A percentile compares a stretch with the other conserved stretches of the same genome.
phyloP scores from a whole-genome alignment of 1,284 basidiomycete genomes.

The Ceratobasidium sp. region DNA sequence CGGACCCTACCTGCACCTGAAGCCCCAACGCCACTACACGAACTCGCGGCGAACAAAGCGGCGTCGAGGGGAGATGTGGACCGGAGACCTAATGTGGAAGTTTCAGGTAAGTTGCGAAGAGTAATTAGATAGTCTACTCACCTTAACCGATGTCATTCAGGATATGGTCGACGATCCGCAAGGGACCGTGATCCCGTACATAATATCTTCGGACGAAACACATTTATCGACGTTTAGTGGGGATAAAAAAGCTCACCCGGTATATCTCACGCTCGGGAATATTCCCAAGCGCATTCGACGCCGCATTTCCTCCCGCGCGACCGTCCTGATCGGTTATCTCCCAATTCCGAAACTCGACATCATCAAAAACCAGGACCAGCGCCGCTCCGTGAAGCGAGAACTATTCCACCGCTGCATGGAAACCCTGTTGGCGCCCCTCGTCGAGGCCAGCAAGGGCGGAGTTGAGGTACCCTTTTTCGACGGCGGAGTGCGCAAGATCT shows the following conservation, averaged over 20 bases:
- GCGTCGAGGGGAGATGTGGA: constrained; percentile 30
- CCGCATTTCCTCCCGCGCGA: constrained; percentile 16
- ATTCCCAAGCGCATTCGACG: constrained; percentile 42
- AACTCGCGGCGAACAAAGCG: background rate
- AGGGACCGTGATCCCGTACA: constrained; percentile 2
- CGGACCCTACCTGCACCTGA: background rate
- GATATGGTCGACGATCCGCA: background rate
- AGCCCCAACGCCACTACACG: background rate
- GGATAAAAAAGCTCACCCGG: constrained; percentile 44
- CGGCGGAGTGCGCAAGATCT: constrained; percentile 32
- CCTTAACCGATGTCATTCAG: background rate
- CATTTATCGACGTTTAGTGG: constrained; percentile 44
- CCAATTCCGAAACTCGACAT: constrained; percentile 11
- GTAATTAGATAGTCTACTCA: background rate
- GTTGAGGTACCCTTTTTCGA: constrained; percentile 45
- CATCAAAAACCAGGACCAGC: background rate
- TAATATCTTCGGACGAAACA: constrained; percentile 47
- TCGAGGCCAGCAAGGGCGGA: constrained; percentile 29
- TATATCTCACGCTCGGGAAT: constrained; percentile 49
- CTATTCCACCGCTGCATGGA: constrained; percentile 46
- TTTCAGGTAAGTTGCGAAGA: constrained; percentile 27
- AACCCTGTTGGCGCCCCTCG: constrained; percentile 29
- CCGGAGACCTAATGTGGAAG: constrained; percentile 44
- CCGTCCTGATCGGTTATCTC: constrained; percentile 44
- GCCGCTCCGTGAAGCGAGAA: background rate